Evolutionary conservation across 495 filamentous ascomycete genomes (phyloP).

Genomic region (Schizothecium vesticola): DNA sequence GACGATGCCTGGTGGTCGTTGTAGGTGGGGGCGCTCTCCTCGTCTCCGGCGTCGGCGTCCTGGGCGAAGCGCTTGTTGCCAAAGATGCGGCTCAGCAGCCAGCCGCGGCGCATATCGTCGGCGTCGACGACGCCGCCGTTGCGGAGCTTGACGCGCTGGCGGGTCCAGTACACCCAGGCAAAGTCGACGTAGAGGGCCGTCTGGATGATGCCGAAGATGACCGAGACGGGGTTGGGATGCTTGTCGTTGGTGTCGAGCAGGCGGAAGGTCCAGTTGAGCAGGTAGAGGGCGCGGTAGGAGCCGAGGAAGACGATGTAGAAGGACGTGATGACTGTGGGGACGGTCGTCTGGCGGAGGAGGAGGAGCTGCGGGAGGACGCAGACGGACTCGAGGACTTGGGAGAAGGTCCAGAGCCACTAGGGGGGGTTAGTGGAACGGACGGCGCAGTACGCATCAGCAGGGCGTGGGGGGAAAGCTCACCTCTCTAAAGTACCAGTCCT

Average conservation of each 20-base stretch:
- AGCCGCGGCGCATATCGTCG: slow-evolving; percentile 79
- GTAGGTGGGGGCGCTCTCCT: slow-evolving; percentile 46
- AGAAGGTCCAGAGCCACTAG: slow-evolving; percentile 78
- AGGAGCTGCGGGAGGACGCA: slow-evolving; percentile 88
- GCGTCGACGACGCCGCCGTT: slow-evolving; percentile 88
- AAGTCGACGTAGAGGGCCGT: slow-evolving; percentile 91
- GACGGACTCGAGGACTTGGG: slow-evolving; percentile 83
- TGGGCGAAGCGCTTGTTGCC: slow-evolving; percentile 42
- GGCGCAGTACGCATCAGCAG: background rate
- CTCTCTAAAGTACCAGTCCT: slow-evolving; percentile 46
- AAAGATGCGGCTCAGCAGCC: slow-evolving; percentile 57
- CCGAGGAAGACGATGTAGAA: slow-evolving; percentile 88
- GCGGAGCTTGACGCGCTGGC: slow-evolving; percentile 90
- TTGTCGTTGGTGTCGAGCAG: slow-evolving; percentile 49
- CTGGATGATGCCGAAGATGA: slow-evolving; percentile 85
- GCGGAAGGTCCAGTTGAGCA: slow-evolving; percentile 84
- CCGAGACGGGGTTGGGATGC: slow-evolving; percentile 63
- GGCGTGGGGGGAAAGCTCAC: slow-evolving; percentile 36
- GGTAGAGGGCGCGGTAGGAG: slow-evolving; percentile 83
- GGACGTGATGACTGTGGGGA: slow-evolving; percentile 93
- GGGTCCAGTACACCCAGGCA: slow-evolving; percentile 91
- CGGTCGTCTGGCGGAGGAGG: slow-evolving; percentile 85
- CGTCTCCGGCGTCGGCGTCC: slow-evolving; percentile 35
- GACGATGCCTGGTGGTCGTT: slow-evolving; percentile 18
- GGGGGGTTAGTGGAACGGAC: background rate